A percentile compares a stretch with the other conserved stretches of the same genome.
These are phyloP conservation scores for Sabuloglossum arenarium DNA, from an alignment of 495 filamentous ascomycete genomes.

Conservation along the genomic window DNA sequence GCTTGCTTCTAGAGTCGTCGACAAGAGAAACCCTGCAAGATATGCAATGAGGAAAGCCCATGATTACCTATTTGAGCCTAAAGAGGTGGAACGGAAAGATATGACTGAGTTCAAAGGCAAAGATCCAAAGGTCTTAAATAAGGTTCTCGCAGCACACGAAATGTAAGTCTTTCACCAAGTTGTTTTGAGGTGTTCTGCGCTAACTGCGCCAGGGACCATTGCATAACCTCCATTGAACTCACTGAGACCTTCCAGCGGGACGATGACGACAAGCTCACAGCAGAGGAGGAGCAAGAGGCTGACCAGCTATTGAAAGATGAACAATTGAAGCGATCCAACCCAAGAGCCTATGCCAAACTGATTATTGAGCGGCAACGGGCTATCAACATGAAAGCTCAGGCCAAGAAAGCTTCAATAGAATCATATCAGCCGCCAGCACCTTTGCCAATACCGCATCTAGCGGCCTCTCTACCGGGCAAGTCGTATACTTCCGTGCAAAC, in stretches of 20 bases:
- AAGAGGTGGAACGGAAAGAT: constrained; percentile 28
- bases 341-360: constrained; percentile 15
- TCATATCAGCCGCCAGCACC: background rate
- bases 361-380: constrained; percentile 10
- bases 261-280: constrained; percentile 32
- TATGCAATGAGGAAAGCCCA: constrained; percentile 25
- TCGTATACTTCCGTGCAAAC: background rate
- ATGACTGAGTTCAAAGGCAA: constrained; percentile 32
- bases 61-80: constrained; percentile 37
- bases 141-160: constrained; percentile 25
- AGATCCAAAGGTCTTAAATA: constrained; percentile 49
- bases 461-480: background rate
- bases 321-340: constrained; percentile 25
- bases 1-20: constrained; percentile 57
- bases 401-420: background rate
- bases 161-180: constrained; percentile 5
- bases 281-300: constrained; percentile 30
- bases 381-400: constrained; percentile 2
- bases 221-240: constrained; percentile 31
- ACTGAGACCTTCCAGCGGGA: constrained; percentile 38
- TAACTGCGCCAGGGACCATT: constrained; percentile 7
- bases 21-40: constrained; percentile 52
- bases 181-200: background rate
- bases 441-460: background rate
- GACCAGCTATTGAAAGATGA: constrained; percentile 23